Base-by-base conservation (phyloP, 306 rosid species). In the Begonia peltatifolia region DNA sequence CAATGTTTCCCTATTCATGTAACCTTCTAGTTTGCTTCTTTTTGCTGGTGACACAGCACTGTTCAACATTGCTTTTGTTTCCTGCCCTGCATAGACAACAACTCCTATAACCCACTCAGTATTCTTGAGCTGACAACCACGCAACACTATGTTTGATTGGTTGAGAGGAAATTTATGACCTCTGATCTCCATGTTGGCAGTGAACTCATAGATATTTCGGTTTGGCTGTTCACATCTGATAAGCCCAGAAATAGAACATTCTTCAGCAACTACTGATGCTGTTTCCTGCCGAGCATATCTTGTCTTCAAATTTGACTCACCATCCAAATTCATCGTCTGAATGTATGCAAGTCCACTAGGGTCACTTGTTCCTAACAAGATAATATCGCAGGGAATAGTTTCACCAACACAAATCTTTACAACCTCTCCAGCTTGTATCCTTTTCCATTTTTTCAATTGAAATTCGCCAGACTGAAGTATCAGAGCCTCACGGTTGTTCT, bases 61-160 rank as follows among this genome's bases (percentile, higher is more conserved):
- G 53, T 92, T 92, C 78, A 86, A 11, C 99, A 92, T 92, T 38
- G 96, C 99, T 74, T 92, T 92, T 22, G 99, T 92, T 66, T 92
- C 99, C 72, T 79, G 94, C 6, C 99, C 99, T 0, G 99, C 99
- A 77, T 92, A 92, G 62, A 92, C 99, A 18, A 69, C 99, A 65
- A 92, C 99, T 63, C 99, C 99, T 62, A 92, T 71, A 42, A 80
- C 68, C 99, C 99, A 92, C 53, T 68, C 83, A 0, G 99, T 92
- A 75, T 92, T 92, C 94, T 92, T 92, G 66, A 92, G 75, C 71
- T 86, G 94, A 77, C 99, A 92, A 57, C 99, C 99, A 10, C 99
- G 96, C 63, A 92, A 71, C 46, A 92, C 81, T 67, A 92, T 84
- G 68, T 92, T 92, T 1, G 99, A 92, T 54, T 84, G 99, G 71